Conservation (phyloP, 2,329 filamentous ascomycete genomes). For the Talaromyces sp. region DNA sequence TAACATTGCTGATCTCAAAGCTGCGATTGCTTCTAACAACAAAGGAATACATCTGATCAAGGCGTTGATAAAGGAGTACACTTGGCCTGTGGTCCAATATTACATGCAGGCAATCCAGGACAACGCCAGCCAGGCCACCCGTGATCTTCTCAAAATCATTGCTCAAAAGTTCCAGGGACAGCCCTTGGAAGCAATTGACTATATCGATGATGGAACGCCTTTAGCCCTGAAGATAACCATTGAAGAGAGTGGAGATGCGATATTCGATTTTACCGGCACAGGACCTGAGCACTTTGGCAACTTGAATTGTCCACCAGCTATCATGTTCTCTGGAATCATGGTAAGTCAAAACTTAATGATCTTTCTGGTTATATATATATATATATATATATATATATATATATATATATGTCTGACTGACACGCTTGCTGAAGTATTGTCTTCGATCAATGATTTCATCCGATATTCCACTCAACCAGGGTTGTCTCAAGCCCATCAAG, state of each 20-base stretch:
- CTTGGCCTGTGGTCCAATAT: slow-evolving; percentile 65
- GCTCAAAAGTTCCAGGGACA: slow-evolving; percentile 65
- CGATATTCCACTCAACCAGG: slow-evolving; percentile 84
- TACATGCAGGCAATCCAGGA: slow-evolving; percentile 82
- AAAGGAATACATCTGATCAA: slow-evolving; percentile 79
- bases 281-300: slow-evolving; percentile 78
- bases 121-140: slow-evolving; percentile 74
- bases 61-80: slow-evolving; percentile 73
- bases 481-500: slow-evolving; percentile 73
- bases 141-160: slow-evolving; percentile 69
- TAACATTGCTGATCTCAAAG: slow-evolving; percentile 82
- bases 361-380: no score
- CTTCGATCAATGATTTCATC: slow-evolving; percentile 75
- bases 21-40: slow-evolving; percentile 81
- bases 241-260: slow-evolving; percentile 70
- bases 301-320: slow-evolving; percentile 76
- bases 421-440: slow-evolving; percentile 55
- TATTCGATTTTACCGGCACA: slow-evolving; percentile 76
- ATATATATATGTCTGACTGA: no score
- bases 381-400: no score
- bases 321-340: slow-evolving; percentile 81
- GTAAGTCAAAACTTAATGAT: no score
- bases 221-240: slow-evolving; percentile 75
- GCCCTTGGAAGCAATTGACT: slow-evolving; percentile 70
- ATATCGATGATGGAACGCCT: slow-evolving; percentile 83